Evolutionary conservation across 2,329 filamentous ascomycete species (phyloP).

Genomic region (Microdochium paspali): DNA sequence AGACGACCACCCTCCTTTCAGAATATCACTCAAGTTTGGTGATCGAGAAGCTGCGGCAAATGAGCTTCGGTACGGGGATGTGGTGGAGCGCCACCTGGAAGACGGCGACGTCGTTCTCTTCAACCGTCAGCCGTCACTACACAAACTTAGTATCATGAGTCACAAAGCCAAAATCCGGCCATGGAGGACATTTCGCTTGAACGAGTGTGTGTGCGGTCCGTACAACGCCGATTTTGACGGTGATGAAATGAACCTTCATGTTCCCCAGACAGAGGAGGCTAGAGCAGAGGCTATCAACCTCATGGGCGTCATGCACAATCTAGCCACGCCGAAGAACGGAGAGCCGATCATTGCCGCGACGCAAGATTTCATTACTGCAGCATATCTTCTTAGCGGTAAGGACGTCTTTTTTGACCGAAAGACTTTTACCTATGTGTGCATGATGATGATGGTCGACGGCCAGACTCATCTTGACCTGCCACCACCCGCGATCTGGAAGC

Average conservation of each 20-base stretch:
- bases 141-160: conserved; percentile 97
- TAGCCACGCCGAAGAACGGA: conserved; percentile 93
- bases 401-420: conserved; percentile 87
- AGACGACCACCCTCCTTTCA: conserved; percentile 36
- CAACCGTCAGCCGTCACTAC: conserved; percentile 93
- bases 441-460: conserved; percentile 95
- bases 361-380: conserved; percentile 96
- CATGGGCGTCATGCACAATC: conserved; percentile 96
- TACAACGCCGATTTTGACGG: conserved; percentile 99
- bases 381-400: conserved; percentile 84
- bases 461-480: conserved; percentile 74
- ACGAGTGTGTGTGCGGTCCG: conserved; percentile 95
- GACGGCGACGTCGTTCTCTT: conserved; percentile 95
- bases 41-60: conserved; percentile 63
- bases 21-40: conserved; percentile 67
- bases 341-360: conserved; percentile 98
- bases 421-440: conserved; percentile 81
- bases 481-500: conserved; percentile 77
- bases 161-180: conserved; percentile 89
- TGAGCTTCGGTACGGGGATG: conserved; percentile 70
- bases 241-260: conserved; percentile 98
- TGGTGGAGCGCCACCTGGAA: conserved; percentile 89
- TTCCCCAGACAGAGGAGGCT: conserved; percentile 95
- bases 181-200: conserved; percentile 91
- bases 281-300: conserved; percentile 89